A percentile compares a stretch with the other conserved stretches of the same genome.
Conservation (phyloP, 129 eudicot species). For the Erigeron canadensis region DNA sequence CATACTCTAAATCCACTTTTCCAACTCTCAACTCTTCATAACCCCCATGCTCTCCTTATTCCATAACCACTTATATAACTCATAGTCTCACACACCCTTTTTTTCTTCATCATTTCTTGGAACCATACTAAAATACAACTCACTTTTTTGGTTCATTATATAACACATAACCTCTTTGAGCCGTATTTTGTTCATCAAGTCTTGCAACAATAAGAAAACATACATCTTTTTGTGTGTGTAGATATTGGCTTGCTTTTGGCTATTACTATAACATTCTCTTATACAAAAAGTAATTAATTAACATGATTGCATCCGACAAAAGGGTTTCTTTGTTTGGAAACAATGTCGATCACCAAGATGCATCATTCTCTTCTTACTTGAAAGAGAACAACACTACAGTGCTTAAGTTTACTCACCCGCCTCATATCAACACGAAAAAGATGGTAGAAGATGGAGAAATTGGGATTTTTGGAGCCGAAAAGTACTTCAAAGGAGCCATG, state of each 20-base stretch:
- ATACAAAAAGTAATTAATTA: background rate
- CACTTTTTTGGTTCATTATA: constrained; percentile 4
- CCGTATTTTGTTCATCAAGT: constrained; percentile 4
- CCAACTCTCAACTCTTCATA: constrained; percentile 23
- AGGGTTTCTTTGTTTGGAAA: constrained; percentile 33
- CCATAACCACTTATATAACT: constrained; percentile 17
- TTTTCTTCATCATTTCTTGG: constrained; percentile 20
- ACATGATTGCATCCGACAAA: constrained; percentile 30
- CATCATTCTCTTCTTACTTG: constrained; percentile 55
- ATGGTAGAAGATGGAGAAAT: constrained; percentile 57
- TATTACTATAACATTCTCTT: background rate
- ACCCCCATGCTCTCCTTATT: constrained; percentile 10
- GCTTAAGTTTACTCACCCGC: constrained; percentile 34
- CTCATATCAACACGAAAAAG: constrained; percentile 32
- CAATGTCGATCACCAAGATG: constrained; percentile 39
- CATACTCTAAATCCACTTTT: constrained; percentile 31
- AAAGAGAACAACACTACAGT: constrained; percentile 35
- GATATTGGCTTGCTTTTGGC: constrained; percentile 13
- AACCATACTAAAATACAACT: background rate
- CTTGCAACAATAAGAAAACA: constrained; percentile 2
- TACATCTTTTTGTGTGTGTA: constrained; percentile 13
- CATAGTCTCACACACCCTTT: constrained; percentile 7
- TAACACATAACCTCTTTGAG: background rate
- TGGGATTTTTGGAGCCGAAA: constrained; percentile 71
- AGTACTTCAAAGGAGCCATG: constrained; percentile 63